Conservation (phyloP, 2,329 filamentous ascomycete species). For the Geosmithia morbida region DNA sequence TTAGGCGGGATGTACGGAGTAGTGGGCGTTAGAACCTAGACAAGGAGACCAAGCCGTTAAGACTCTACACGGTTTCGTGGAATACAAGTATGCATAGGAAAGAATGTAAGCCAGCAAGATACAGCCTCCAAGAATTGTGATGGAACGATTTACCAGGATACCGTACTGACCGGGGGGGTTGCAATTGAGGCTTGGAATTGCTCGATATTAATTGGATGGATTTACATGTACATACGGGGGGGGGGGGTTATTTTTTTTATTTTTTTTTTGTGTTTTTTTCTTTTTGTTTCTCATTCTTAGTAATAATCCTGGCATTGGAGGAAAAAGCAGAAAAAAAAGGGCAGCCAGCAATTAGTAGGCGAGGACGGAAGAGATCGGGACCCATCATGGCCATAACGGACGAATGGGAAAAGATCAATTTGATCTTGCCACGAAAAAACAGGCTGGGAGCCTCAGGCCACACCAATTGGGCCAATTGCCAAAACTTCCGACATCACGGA, state of each 20-base stretch:
- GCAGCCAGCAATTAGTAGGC: too few species aligned
- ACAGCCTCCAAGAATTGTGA: too few species aligned
- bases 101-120: too few species aligned
- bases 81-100: not conserved
- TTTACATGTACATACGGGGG: too few species aligned
- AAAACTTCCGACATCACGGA: conserved; percentile 23
- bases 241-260: too few species aligned
- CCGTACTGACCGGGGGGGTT: not conserved
- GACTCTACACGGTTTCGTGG: not conserved
- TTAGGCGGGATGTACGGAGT: not conserved
- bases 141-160: not conserved
- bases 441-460: conserved; percentile 25
- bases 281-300: too few species aligned
- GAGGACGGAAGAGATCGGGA: conserved; percentile 5
- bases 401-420: conserved; percentile 35
- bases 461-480: conserved; percentile 11
- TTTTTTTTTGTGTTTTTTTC: too few species aligned
- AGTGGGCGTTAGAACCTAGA: too few species aligned
- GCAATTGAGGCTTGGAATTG: not conserved
- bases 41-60: too few species aligned
- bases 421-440: conserved; percentile 17
- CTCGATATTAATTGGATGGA: not conserved
- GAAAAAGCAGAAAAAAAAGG: not conserved
- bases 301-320: not conserved
- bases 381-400: conserved; percentile 9